These are phyloP conservation scores for Ascochyta rabiei DNA, from an alignment of 2,329 filamentous ascomycete genomes.

Conservation along the genomic window DNA sequence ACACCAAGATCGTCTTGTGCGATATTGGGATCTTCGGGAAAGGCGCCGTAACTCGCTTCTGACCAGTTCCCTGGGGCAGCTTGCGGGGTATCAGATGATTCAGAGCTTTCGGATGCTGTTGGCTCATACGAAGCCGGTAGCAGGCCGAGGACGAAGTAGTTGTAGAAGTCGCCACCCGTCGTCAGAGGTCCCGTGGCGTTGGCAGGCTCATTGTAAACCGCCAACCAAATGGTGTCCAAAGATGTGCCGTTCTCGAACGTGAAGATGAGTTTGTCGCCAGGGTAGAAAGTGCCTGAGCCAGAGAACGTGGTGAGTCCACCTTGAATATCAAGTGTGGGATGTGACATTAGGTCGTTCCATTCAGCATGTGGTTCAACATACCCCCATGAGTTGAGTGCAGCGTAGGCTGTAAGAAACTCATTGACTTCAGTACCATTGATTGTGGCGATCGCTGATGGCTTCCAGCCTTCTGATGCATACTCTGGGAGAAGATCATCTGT, in stretches of 20 bases:
- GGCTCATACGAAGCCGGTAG: conserved; percentile 24
- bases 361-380: conserved; percentile 49
- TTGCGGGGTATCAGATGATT: background rate
- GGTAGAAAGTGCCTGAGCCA: conserved; percentile 42
- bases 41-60: conserved; percentile 24
- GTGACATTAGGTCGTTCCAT: conserved; percentile 44
- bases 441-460: conserved; percentile 25
- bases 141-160: conserved; percentile 49
- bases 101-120: background rate
- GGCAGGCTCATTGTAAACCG: conserved; percentile 23
- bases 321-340: conserved; percentile 24
- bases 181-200: conserved; percentile 36
- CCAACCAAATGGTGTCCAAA: conserved; percentile 23
- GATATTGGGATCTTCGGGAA: conserved; percentile 24
- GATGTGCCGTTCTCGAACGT: conserved; percentile 30
- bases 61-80: conserved; percentile 20
- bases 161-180: conserved; percentile 51
- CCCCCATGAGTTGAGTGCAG: conserved; percentile 40
- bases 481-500: conserved; percentile 30
- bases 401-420: conserved; percentile 26
- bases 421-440: conserved; percentile 31
- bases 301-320: conserved; percentile 18
- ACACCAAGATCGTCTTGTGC: conserved; percentile 23
- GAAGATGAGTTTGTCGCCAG: conserved; percentile 35
- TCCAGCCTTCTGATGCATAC: conserved; percentile 23